Percentiles rank a stretch among this genome's conserved stretches.
phyloP scores from a whole-genome alignment of 805 yeast genomes.

The Nakazawaea peltata region DNA sequence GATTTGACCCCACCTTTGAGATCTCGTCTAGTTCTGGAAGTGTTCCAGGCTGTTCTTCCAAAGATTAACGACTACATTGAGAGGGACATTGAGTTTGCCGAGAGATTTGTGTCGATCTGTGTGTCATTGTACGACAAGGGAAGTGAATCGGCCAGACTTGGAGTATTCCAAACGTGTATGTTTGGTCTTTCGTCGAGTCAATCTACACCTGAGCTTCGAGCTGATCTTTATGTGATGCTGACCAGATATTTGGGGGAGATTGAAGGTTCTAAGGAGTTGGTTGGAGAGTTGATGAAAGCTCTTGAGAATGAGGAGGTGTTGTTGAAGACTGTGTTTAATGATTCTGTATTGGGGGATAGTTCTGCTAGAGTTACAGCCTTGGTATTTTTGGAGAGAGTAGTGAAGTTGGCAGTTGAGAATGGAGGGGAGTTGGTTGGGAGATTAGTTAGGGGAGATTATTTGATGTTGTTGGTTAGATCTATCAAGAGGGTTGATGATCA shows the following conservation, averaged over 20 bases:
- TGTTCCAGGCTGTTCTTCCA: conserved; percentile 70
- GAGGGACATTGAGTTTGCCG: conserved; percentile 56
- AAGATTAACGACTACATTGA: conserved; percentile 70
- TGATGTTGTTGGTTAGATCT: conserved; percentile 57
- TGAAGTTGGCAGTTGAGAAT: conserved; percentile 32
- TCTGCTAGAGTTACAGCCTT: conserved; percentile 68
- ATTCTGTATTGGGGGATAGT: conserved; percentile 75
- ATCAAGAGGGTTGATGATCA: conserved; percentile 64
- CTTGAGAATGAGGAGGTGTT: conserved; percentile 43
- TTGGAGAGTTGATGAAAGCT: conserved; percentile 42
- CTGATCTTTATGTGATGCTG: conserved; percentile 71
- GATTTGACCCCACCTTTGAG: conserved; percentile 35
- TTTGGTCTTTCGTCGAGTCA: conserved; percentile 66
- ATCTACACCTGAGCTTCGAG: conserved; percentile 59
- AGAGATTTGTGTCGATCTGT: conserved; percentile 68
- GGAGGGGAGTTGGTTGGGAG: conserved; percentile 51
- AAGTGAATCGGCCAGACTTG: conserved; percentile 38
- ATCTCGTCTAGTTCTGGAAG: conserved; percentile 61
- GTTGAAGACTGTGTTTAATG: conserved; percentile 61
- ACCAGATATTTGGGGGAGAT: conserved; percentile 55
- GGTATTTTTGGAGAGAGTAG: conserved; percentile 50
- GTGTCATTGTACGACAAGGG: conserved; percentile 62
- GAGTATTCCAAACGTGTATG: conserved; percentile 67
- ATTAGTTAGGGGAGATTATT: conserved; percentile 56
- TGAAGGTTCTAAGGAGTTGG: conserved; percentile 29